Evolutionary conservation across 306 rosid genomes (phyloP).

Genomic region (Medicago lupulina): DNA sequence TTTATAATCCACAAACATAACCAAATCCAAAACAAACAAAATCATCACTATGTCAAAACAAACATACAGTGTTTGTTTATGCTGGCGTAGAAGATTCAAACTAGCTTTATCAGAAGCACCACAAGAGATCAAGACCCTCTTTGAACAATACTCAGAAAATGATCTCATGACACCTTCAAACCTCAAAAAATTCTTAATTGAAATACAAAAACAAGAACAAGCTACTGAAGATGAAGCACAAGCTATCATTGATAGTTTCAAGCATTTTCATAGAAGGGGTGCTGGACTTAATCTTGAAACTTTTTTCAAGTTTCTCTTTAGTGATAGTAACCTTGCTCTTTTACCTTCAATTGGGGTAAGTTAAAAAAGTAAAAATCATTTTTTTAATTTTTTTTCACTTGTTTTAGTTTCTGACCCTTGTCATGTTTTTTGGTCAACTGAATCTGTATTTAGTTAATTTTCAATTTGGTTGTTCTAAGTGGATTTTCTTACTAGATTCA

Average conservation of each 20-base stretch:
- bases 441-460: conserved; percentile 34
- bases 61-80: conserved; percentile 91
- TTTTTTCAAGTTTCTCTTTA: conserved; percentile 79
- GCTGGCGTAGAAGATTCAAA: conserved; percentile 82
- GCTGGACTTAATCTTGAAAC: conserved; percentile 65
- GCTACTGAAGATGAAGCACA: conserved; percentile 70
- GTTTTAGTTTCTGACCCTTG: not conserved
- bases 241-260: conserved; percentile 62
- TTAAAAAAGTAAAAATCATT: not conserved
- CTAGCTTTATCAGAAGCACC: conserved; percentile 76
- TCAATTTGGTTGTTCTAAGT: conserved; percentile 17
- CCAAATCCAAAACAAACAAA: not conserved
- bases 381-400: not conserved
- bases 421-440: conserved; percentile 9
- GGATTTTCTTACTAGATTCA: not conserved
- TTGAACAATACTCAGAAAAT: conserved; percentile 70
- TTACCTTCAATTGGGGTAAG: conserved; percentile 59
- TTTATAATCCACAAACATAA: not conserved
- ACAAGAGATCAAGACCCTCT: conserved; percentile 64
- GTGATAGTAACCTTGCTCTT: conserved; percentile 67
- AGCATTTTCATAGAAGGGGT: conserved; percentile 75
- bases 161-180: conserved; percentile 68
- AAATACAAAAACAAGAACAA: conserved; percentile 66
- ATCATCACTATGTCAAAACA: conserved; percentile 66
- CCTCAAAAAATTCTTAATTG: conserved; percentile 65